A percentile compares a stretch with the other conserved stretches of the same genome.
Conservation (phyloP, 2,329 filamentous ascomycete species). For the Alternaria sp. region DNA sequence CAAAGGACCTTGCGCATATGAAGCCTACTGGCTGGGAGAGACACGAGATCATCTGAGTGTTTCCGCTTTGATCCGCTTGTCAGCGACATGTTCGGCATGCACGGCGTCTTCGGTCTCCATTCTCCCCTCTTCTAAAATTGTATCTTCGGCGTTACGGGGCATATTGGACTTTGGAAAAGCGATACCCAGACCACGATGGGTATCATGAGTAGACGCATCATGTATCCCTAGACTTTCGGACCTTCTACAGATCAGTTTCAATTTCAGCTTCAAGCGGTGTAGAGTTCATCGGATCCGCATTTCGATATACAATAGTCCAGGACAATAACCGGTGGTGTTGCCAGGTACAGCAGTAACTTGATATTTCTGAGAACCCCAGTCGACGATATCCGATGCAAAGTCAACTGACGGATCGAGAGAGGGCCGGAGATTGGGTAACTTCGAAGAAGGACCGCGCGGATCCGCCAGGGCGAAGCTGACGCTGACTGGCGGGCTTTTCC, state of each 20-base stretch:
- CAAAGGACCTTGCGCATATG: slow-evolving; percentile 71
- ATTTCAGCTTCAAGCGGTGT: background rate
- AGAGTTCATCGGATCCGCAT: slow-evolving; percentile 11
- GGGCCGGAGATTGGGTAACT: background rate
- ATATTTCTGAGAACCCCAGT: background rate
- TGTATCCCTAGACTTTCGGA: slow-evolving; percentile 11
- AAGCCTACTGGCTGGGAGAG: slow-evolving; percentile 83
- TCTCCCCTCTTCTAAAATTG: slow-evolving; percentile 18
- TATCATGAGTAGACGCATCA: background rate
- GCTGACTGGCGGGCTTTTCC: slow-evolving; percentile 4
- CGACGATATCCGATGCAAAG: slow-evolving; percentile 1
- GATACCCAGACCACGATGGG: slow-evolving; percentile 12
- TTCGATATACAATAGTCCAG: background rate
- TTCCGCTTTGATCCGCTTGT: background rate
- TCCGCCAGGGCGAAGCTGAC: background rate
- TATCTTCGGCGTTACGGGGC: slow-evolving; percentile 15
- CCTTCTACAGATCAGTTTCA: slow-evolving; percentile 6
- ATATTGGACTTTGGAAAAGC: slow-evolving; percentile 1
- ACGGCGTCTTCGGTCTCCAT: background rate
- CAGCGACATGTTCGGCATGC: background rate
- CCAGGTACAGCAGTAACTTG: background rate
- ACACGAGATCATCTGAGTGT: slow-evolving; percentile 62
- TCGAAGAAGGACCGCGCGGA: slow-evolving; percentile 10
- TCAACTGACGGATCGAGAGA: background rate
- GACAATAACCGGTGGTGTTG: background rate